Evolutionary conservation across 1,284 basidiomycete species (phyloP).

Genomic region (Tilletiopsis washingtonensis): DNA sequence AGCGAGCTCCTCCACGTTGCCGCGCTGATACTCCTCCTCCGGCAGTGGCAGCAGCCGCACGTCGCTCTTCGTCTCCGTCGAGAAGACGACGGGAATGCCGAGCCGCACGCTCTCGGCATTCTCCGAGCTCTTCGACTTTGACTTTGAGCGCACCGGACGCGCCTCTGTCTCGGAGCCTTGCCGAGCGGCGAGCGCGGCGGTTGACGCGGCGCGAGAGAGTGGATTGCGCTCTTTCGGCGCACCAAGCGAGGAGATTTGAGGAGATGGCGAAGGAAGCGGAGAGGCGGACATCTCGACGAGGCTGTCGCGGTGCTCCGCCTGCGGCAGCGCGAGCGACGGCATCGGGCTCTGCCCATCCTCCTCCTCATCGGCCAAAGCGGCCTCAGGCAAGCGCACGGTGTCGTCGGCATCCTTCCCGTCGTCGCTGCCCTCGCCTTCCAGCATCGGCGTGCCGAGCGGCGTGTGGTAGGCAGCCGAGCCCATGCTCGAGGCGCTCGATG

Average conservation of each 20-base stretch:
- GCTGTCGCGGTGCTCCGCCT: too few species aligned
- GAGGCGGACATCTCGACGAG: too few species aligned
- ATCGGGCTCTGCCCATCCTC: not conserved
- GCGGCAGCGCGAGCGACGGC: too few species aligned
- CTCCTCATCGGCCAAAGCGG: not conserved
- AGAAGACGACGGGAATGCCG: constrained; percentile 62
- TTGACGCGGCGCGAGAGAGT: not conserved
- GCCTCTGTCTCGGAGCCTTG: too few species aligned
- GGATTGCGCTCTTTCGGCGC: too few species aligned
- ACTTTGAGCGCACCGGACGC: not conserved
- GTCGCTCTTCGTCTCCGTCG: constrained; percentile 74
- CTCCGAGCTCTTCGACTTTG: not conserved
- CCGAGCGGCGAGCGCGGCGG: too few species aligned
- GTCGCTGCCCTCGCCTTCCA: not conserved
- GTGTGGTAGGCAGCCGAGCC: constrained; percentile 24
- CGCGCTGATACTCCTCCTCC: constrained; percentile 80
- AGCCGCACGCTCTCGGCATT: not conserved
- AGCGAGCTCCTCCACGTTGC: constrained; percentile 79
- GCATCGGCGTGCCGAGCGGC: constrained; percentile 21
- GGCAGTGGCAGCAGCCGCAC: constrained; percentile 75
- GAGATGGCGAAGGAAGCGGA: too few species aligned
- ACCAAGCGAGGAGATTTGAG: too few species aligned
- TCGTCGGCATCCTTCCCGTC: not conserved
- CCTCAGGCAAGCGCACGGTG: not conserved
- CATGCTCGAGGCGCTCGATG: constrained; percentile 22